phyloP scores from a whole-genome alignment of 805 yeast species.

The Ogataea degrootiae region DNA sequence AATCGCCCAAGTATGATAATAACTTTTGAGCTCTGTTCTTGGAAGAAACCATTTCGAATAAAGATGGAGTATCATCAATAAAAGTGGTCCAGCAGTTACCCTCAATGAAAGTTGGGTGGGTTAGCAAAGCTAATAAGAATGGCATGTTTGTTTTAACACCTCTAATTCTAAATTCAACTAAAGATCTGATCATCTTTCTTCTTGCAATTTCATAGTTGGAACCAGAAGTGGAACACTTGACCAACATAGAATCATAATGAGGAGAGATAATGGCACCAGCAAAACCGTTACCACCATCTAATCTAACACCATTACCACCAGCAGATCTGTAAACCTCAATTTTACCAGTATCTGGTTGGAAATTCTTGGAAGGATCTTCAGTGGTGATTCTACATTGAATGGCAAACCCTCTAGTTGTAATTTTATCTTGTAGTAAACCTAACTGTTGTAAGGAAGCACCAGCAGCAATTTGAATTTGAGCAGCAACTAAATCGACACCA shows the following conservation, averaged over 20 bases:
- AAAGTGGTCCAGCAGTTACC: constrained; percentile 98
- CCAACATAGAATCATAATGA: constrained; percentile 97
- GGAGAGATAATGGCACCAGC: constrained; percentile 97
- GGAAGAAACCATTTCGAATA: constrained; percentile 91
- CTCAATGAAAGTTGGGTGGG: constrained; percentile 78
- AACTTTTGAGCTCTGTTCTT: constrained; percentile 96
- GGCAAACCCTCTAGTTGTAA: constrained; percentile 95
- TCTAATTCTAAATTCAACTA: constrained; percentile 96
- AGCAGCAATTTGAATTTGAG: constrained; percentile 98
- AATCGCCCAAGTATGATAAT: constrained; percentile 84
- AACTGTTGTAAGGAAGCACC: constrained; percentile 92
- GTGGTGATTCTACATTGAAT: constrained; percentile 99
- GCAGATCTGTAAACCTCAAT: constrained; percentile 97
- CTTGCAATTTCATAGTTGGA: constrained; percentile 95
- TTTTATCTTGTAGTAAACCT: constrained; percentile 89
- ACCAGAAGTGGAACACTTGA: constrained; percentile 96
- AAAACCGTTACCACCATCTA: constrained; percentile 98
- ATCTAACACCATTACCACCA: constrained; percentile 98
- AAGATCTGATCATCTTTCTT: constrained; percentile 94
- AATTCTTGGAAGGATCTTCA: constrained; percentile 93
- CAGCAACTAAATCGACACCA: constrained; percentile 96
- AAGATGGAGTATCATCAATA: constrained; percentile 94
- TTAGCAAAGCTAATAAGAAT: constrained; percentile 83
- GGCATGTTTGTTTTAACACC: constrained; percentile 99
- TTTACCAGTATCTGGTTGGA: constrained; percentile 98